These are phyloP conservation scores for Dunaliella primolecta DNA, from an alignment of 139 green algal genomes.

Conservation along the genomic window DNA sequence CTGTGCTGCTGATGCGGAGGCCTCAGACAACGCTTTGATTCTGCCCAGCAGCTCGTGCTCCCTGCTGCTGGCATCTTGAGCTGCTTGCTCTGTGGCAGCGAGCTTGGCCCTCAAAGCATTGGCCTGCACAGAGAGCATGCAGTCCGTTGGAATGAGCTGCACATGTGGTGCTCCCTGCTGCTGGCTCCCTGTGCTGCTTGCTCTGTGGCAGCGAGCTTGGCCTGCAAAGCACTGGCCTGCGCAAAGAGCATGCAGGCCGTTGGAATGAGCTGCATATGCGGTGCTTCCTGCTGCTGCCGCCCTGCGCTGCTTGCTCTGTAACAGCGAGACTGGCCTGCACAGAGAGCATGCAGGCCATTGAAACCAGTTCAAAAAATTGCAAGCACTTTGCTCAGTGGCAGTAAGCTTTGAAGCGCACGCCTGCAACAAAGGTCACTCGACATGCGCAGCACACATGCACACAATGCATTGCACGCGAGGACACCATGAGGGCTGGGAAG, in stretches of 20 bases:
- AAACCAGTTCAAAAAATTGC: no score
- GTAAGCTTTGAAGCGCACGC: no score
- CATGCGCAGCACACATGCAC: no score
- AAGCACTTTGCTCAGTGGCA: no score
- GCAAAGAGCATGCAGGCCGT: no score
- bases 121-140: no score
- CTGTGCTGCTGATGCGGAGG: not conserved
- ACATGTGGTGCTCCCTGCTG: conserved; percentile 23
- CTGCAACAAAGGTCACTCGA: no score
- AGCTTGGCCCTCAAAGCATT: conserved; percentile 36
- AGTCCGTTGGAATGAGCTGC: no score
- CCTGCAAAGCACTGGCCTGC: conserved; percentile 26
- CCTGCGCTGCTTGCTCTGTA: conserved; percentile 25
- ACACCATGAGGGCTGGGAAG: no score
- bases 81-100: conserved; percentile 22
- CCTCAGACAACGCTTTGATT: conserved; percentile 18
- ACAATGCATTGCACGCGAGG: no score
- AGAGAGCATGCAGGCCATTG: no score
- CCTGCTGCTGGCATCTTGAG: conserved; percentile 20
- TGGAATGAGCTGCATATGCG: no score
- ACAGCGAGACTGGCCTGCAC: conserved; percentile 27
- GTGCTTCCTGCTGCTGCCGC: conserved; percentile 26
- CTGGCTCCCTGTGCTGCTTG: conserved; percentile 23
- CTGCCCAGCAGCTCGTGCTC: conserved; percentile 33
- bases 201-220: conserved; percentile 30